phyloP scores from a whole-genome alignment of 116 monocot species.

The Posidonia oceanica region DNA sequence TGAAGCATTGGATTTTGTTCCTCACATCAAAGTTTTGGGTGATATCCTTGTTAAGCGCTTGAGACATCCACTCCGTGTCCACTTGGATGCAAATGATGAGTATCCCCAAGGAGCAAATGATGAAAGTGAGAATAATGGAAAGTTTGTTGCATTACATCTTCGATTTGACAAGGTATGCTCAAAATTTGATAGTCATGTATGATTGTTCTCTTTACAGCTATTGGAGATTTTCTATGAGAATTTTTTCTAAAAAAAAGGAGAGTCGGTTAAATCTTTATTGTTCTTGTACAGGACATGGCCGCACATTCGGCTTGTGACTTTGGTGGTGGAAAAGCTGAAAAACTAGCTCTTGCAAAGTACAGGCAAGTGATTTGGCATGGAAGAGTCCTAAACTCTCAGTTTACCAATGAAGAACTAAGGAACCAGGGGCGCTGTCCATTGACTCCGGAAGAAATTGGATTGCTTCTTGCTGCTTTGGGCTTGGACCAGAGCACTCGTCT shows the following conservation, averaged over 20 bases:
- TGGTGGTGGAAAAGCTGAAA: constrained; percentile 87
- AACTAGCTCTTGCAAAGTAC: constrained; percentile 73
- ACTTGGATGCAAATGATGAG: constrained; percentile 12
- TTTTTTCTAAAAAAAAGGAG: not conserved
- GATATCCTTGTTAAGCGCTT: constrained; percentile 60
- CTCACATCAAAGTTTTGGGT: constrained; percentile 65
- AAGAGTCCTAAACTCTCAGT: constrained; percentile 75
- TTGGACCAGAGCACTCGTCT: constrained; percentile 69
- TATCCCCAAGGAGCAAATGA: constrained; percentile 21
- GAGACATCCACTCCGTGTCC: constrained; percentile 29
- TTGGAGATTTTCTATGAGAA: no score
- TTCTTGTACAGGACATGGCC: constrained; percentile 72
- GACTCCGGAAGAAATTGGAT: constrained; percentile 87
- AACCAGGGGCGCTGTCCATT: constrained; percentile 68
- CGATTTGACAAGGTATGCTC: constrained; percentile 86
- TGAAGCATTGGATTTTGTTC: constrained; percentile 69
- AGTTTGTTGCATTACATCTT: constrained; percentile 68
- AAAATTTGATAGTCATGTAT: no score
- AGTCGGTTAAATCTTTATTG: not conserved
- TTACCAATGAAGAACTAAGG: constrained; percentile 76
- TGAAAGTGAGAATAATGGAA: constrained; percentile 33
- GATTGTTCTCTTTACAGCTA: no score
- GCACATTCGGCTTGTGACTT: constrained; percentile 96
- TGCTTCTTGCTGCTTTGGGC: constrained; percentile 69
- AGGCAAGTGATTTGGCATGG: constrained; percentile 91